Conservation (phyloP, 805 yeast species). For the Yamadazyma sp. region DNA sequence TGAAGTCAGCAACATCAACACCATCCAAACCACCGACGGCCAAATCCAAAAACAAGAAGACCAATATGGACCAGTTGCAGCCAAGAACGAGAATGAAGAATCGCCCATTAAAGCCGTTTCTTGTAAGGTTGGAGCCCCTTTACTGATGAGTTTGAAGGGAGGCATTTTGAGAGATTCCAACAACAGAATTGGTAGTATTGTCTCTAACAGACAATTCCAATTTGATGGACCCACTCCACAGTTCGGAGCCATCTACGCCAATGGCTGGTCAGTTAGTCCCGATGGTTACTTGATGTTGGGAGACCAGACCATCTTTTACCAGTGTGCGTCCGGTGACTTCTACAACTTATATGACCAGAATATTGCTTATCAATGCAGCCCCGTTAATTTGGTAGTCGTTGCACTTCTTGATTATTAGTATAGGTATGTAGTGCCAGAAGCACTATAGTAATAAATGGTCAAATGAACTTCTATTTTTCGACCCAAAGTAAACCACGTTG, state of each 20-base stretch:
- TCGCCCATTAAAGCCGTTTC: slow-evolving; percentile 31
- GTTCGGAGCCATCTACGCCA: slow-evolving; percentile 36
- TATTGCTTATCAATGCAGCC: slow-evolving; percentile 35
- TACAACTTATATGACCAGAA: slow-evolving; percentile 37
- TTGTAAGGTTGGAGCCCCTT: slow-evolving; percentile 25
- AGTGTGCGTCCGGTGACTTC: slow-evolving; percentile 41
- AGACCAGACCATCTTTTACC: slow-evolving; percentile 30
- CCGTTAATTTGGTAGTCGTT: slow-evolving; percentile 37
- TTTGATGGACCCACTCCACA: slow-evolving; percentile 45
- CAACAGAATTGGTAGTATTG: slow-evolving; percentile 38
- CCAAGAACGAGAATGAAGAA: background rate
- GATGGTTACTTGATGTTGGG: slow-evolving; percentile 37
- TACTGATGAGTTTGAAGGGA: slow-evolving; percentile 29
- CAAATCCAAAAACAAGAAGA: slow-evolving; percentile 26
- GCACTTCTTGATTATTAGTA: slow-evolving; percentile 33
- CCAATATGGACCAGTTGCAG: slow-evolving; percentile 23
- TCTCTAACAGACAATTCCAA: slow-evolving; percentile 38
- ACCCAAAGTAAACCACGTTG: no score
- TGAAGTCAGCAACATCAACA: slow-evolving; percentile 6
- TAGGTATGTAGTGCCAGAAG: no score
- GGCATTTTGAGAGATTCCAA: slow-evolving; percentile 32
- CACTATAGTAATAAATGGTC: no score
- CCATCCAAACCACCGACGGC: slow-evolving; percentile 6
- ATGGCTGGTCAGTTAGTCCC: slow-evolving; percentile 38
- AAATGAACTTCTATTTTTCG: background rate